These are phyloP conservation scores for Colletotrichum incanum DNA, from an alignment of 2,329 filamentous ascomycete genomes.

Conservation along the genomic window DNA sequence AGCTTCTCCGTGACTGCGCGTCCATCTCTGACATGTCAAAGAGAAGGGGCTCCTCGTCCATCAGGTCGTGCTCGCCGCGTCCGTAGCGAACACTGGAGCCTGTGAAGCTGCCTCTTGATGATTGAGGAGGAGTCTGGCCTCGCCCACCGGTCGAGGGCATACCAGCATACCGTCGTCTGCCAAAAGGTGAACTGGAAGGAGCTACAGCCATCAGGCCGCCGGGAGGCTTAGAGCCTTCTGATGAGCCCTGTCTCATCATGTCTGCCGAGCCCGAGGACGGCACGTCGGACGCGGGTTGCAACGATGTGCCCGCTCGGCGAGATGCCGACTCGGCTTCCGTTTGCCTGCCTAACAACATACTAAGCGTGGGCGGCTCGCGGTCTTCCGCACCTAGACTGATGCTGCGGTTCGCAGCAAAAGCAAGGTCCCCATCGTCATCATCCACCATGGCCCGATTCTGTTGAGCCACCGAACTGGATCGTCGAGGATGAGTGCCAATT, in stretches of 20 bases:
- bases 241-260: constrained; percentile 58
- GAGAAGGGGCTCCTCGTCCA: constrained; percentile 78
- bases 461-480: constrained; percentile 80
- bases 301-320: constrained; percentile 32
- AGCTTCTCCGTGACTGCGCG: constrained; percentile 69
- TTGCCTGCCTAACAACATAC: constrained; percentile 70
- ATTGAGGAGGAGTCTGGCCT: constrained; percentile 61
- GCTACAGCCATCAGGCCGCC: constrained; percentile 59
- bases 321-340: constrained; percentile 53
- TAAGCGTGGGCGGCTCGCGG: constrained; percentile 76
- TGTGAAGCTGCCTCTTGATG: constrained; percentile 62
- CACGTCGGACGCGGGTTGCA: constrained; percentile 62
- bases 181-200: constrained; percentile 62
- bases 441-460: constrained; percentile 70
- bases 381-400: constrained; percentile 78
- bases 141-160: constrained; percentile 55
- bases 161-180: constrained; percentile 63
- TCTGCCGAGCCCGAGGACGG: constrained; percentile 56
- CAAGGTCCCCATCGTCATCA: constrained; percentile 74
- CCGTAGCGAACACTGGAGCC: constrained; percentile 57
- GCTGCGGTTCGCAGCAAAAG: constrained; percentile 75
- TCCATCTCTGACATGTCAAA: constrained; percentile 83
- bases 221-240: constrained; percentile 62
- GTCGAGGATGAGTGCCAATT: constrained; percentile 68
- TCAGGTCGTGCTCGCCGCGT: constrained; percentile 64